Conservation (phyloP, 177 flowering plant genomes). For the Telopea speciosissima region DNA sequence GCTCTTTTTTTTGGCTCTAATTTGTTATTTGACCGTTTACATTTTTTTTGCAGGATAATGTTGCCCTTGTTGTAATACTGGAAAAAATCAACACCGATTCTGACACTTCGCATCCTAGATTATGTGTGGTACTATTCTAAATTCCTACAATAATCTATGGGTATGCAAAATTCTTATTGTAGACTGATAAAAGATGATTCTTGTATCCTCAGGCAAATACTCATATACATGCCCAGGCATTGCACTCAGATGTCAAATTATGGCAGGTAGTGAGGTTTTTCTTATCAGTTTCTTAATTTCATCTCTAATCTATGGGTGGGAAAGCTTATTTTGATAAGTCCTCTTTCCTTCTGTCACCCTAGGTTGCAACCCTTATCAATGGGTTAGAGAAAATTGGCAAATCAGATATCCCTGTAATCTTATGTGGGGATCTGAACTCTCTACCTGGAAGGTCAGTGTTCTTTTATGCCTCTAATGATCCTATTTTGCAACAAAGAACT, state of each 20-base stretch:
- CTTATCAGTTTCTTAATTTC: neutral
- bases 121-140: slow-evolving; percentile 36
- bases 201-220: slow-evolving; percentile 33
- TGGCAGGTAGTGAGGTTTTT: slow-evolving; percentile 22
- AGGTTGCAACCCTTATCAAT: slow-evolving; percentile 33
- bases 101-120: slow-evolving; percentile 14
- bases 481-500: neutral
- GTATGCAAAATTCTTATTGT: slow-evolving; percentile 5
- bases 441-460: slow-evolving; percentile 34
- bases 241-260: slow-evolving; percentile 26
- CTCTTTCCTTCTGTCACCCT: neutral
- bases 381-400: slow-evolving; percentile 22
- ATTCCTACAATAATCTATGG: neutral
- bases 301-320: neutral
- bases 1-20: neutral
- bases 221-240: slow-evolving; percentile 24
- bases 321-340: neutral
- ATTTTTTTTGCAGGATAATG: slow-evolving; percentile 33
- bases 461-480: slow-evolving; percentile 3
- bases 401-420: slow-evolving; percentile 25
- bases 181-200: neutral
- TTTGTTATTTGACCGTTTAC: neutral
- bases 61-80: slow-evolving; percentile 31
- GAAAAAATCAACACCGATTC: slow-evolving; percentile 15
- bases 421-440: slow-evolving; percentile 45